phyloP scores from a whole-genome alignment of 2,329 filamentous ascomycete genomes.

The Nemania serpens region DNA sequence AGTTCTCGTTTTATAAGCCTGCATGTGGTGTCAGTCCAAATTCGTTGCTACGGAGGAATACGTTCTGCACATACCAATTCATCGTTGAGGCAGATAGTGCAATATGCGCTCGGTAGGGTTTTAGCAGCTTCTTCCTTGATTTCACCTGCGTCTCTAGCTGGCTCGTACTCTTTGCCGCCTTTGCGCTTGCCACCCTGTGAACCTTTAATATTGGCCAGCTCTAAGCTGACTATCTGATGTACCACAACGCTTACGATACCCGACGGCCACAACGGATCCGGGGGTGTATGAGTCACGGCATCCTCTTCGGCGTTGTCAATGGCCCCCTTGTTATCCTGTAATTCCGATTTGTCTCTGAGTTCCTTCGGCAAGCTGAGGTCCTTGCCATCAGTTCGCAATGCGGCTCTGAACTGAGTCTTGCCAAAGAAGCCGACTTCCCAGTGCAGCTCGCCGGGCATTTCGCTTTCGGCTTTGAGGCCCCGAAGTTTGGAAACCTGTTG shows the following conservation, averaged over 20 bases:
- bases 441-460: conserved; percentile 90
- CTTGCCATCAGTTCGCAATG: conserved; percentile 84
- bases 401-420: conserved; percentile 85
- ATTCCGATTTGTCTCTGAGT: conserved; percentile 72
- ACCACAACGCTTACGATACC: conserved; percentile 85
- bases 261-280: conserved; percentile 94
- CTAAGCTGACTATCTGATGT: conserved; percentile 93
- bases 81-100: conserved; percentile 89
- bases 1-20: conserved; percentile 86
- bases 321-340: conserved; percentile 87
- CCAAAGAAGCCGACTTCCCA: conserved; percentile 97
- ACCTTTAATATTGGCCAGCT: conserved; percentile 89
- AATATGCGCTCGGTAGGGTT: conserved; percentile 86
- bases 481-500: conserved; percentile 82
- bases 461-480: conserved; percentile 80
- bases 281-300: conserved; percentile 85
- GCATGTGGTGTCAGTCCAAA: conserved; percentile 29
- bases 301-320: conserved; percentile 77
- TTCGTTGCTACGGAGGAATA: not conserved
- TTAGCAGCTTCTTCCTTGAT: conserved; percentile 82
- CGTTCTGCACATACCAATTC: conserved; percentile 60
- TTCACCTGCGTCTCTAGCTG: conserved; percentile 82
- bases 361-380: conserved; percentile 75
- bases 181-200: conserved; percentile 75
- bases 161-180: conserved; percentile 80